phyloP scores from a whole-genome alignment of 305 asterid genomes.

The Fraxinus albicans region DNA sequence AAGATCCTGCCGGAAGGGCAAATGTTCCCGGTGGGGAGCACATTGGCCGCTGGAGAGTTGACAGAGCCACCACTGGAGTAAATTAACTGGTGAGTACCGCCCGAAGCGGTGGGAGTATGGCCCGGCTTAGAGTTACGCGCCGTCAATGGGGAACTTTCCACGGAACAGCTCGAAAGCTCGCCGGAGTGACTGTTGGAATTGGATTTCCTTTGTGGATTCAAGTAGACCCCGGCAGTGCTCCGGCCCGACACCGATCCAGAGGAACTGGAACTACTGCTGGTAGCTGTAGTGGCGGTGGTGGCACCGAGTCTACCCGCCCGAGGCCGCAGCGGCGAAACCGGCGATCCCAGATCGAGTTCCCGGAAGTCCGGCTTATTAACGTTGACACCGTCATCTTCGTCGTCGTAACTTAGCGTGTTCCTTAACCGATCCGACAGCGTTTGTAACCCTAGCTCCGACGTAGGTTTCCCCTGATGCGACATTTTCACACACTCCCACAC shows the following conservation, averaged over 20 bases:
- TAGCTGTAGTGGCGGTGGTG: neutral
- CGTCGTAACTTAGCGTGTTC: constrained; percentile 22
- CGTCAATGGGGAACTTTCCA: constrained; percentile 53
- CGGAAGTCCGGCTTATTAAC: constrained; percentile 74
- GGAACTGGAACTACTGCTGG: constrained; percentile 67
- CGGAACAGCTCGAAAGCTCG: constrained; percentile 40
- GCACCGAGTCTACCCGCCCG: constrained; percentile 32
- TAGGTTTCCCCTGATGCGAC: constrained; percentile 42
- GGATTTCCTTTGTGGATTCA: constrained; percentile 35
- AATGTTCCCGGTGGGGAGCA: constrained; percentile 71
- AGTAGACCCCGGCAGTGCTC: constrained; percentile 27
- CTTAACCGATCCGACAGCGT: constrained; percentile 53
- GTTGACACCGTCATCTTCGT: constrained; percentile 22
- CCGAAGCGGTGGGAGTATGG: constrained; percentile 50
- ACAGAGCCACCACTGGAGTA: constrained; percentile 51
- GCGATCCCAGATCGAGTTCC: constrained; percentile 82
- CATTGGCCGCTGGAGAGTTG: constrained; percentile 48
- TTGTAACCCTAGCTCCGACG: constrained; percentile 36
- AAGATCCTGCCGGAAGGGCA: constrained; percentile 69
- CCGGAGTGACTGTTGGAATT: constrained; percentile 57
- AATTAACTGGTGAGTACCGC: constrained; percentile 46
- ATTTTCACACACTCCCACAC: constrained; percentile 26
- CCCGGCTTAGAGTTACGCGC: constrained; percentile 35
- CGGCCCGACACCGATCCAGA: constrained; percentile 77
- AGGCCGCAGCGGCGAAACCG: constrained; percentile 59